These are phyloP conservation scores for Coemansia reversa DNA, from an alignment of 192 early-diverging fungal genomes.

Conservation along the genomic window DNA sequence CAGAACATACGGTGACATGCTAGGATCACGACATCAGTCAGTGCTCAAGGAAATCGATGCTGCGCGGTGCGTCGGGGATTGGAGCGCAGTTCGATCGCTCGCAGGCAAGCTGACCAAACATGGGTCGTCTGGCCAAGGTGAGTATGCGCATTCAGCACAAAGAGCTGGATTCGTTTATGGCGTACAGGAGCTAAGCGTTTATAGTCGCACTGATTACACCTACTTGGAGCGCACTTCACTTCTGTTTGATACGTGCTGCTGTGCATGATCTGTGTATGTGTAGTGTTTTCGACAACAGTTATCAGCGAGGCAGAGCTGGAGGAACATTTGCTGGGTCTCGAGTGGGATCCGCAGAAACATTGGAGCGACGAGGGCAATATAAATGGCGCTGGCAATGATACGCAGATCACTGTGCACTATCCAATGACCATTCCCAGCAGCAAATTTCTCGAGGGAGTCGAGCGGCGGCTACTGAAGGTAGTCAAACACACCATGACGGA, in stretches of 20 bases:
- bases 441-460: slow-evolving; percentile 22
- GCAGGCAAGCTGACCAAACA: slow-evolving; percentile 32
- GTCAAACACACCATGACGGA: slow-evolving; percentile 27
- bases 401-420: slow-evolving; percentile 13
- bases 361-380: slow-evolving; percentile 37
- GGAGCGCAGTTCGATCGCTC: slow-evolving; percentile 29
- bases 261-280: neutral
- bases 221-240: neutral
- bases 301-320: slow-evolving; percentile 44
- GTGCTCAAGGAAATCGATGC: slow-evolving; percentile 53
- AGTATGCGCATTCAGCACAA: neutral
- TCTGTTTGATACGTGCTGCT: neutral
- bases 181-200: neutral
- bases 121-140: slow-evolving; percentile 38
- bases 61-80: slow-evolving; percentile 50
- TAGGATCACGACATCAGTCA: slow-evolving; percentile 42
- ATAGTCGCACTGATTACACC: neutral
- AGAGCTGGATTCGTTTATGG: neutral
- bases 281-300: slow-evolving; percentile 43
- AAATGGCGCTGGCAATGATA: neutral
- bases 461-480: slow-evolving; percentile 20
- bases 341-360: slow-evolving; percentile 40
- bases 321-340: slow-evolving; percentile 31
- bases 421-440: slow-evolving; percentile 40
- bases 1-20: slow-evolving; percentile 9